These are phyloP conservation scores for Parietichytrium sp. DNA, from an alignment of 108 stramenopile species.

Conservation along the genomic window DNA sequence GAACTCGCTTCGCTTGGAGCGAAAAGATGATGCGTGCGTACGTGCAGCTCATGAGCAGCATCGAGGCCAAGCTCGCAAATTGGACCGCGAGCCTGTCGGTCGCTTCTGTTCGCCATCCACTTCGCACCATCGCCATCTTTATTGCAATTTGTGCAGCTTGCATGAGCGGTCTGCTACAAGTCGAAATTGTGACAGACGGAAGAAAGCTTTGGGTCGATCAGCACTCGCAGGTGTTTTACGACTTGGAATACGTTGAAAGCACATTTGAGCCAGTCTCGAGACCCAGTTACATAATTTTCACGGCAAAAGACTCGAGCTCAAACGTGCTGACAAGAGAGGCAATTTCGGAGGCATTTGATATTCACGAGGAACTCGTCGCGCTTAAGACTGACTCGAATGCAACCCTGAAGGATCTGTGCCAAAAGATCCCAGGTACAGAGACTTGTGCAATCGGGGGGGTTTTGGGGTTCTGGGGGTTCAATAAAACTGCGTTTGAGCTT, in stretches of 20 bases:
- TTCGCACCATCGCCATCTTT: neutral
- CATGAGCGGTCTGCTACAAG: neutral
- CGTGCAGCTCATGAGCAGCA: too few relatives aligned
- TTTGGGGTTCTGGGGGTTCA: neutral
- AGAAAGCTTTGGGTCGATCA: slow-evolving; percentile 5
- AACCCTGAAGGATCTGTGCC: neutral
- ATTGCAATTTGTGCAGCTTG: neutral
- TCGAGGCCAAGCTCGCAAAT: too few relatives aligned
- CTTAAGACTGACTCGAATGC: neutral
- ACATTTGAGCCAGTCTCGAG: neutral
- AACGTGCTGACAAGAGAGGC: neutral
- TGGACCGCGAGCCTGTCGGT: too few relatives aligned
- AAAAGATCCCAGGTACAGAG: neutral
- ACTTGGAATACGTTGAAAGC: neutral
- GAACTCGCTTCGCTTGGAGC: too few relatives aligned
- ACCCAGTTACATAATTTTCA: neutral
- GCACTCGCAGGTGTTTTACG: neutral
- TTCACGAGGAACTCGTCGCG: neutral
- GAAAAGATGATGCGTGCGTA: too few relatives aligned
- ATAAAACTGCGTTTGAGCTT: neutral
- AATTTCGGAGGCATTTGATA: neutral
- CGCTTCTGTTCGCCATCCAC: too few relatives aligned
- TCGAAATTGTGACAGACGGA: neutral
- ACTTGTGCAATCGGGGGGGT: neutral
- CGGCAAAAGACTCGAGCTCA: neutral